These are phyloP conservation scores for Fragaria iinumae DNA, from an alignment of 306 rosid species.

Conservation along the genomic window DNA sequence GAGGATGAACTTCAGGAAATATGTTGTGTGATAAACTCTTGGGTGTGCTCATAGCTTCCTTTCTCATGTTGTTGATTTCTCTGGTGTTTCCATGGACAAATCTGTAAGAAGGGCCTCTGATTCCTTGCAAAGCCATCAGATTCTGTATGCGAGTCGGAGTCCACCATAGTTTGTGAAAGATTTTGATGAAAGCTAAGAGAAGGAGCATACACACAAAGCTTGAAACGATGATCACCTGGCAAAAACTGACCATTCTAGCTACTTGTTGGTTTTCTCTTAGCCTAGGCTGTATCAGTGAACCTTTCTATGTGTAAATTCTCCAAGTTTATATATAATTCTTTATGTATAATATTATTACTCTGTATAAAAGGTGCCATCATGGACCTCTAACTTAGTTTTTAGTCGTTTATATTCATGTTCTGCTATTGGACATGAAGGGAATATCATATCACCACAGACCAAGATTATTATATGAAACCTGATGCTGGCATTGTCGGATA, in stretches of 20 bases:
- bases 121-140: constrained; percentile 25
- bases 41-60: constrained; percentile 16
- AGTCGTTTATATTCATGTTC: background rate
- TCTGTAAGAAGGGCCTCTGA: constrained; percentile 24
- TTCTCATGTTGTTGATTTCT: constrained; percentile 15
- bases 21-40: constrained; percentile 20
- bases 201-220: background rate
- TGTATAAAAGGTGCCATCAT: background rate
- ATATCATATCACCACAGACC: background rate
- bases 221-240: background rate
- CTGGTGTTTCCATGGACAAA: constrained; percentile 21
- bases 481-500: background rate
- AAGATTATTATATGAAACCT: background rate
- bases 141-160: constrained; percentile 20
- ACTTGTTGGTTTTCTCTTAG: background rate
- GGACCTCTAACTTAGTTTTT: background rate
- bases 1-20: constrained; percentile 20
- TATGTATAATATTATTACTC: background rate
- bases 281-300: background rate
- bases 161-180: constrained; percentile 26
- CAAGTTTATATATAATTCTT: background rate
- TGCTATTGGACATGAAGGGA: background rate
- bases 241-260: background rate
- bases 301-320: background rate
- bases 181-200: background rate